These are phyloP conservation scores for Phytopythium vexans DNA, from an alignment of 352 stramenopile genomes.

Conservation along the genomic window DNA sequence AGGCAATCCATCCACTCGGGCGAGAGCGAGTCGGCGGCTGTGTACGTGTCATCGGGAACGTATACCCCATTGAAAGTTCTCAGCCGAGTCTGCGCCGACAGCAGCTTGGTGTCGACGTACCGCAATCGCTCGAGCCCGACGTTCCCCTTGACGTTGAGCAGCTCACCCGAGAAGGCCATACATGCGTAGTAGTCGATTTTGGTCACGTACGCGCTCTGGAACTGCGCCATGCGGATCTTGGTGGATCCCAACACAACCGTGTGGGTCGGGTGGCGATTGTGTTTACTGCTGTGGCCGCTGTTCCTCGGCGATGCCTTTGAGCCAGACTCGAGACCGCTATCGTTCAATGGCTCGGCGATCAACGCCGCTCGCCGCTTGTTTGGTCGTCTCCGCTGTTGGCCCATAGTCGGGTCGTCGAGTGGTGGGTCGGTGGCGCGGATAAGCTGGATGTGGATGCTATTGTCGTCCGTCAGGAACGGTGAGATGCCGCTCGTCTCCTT, in stretches of 20 bases:
- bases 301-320: background rate
- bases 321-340: too few relatives aligned
- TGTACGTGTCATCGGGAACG: slow-evolving; percentile 65
- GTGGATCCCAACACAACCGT: slow-evolving; percentile 63
- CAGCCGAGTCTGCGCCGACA: slow-evolving; percentile 60
- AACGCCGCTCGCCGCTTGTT: slow-evolving; percentile 42
- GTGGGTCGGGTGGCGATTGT: slow-evolving; percentile 17
- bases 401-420: slow-evolving; percentile 43
- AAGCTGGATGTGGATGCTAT: slow-evolving; percentile 72
- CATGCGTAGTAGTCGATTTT: slow-evolving; percentile 85
- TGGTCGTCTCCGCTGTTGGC: slow-evolving; percentile 18
- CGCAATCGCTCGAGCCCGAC: slow-evolving; percentile 73
- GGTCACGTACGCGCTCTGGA: slow-evolving; percentile 79
- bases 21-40: slow-evolving; percentile 56
- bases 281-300: background rate
- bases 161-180: slow-evolving; percentile 73
- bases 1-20: slow-evolving; percentile 85
- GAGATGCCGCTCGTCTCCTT: slow-evolving; percentile 73
- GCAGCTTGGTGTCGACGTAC: slow-evolving; percentile 66
- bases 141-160: slow-evolving; percentile 85
- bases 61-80: slow-evolving; percentile 69
- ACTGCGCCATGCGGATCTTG: slow-evolving; percentile 76
- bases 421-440: slow-evolving; percentile 71
- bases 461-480: slow-evolving; percentile 64
- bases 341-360: slow-evolving; percentile 11